A percentile compares a stretch with the other conserved stretches of the same genome.
phyloP scores from a whole-genome alignment of 352 stramenopile genomes.

The Phytopythium oedochilum region DNA sequence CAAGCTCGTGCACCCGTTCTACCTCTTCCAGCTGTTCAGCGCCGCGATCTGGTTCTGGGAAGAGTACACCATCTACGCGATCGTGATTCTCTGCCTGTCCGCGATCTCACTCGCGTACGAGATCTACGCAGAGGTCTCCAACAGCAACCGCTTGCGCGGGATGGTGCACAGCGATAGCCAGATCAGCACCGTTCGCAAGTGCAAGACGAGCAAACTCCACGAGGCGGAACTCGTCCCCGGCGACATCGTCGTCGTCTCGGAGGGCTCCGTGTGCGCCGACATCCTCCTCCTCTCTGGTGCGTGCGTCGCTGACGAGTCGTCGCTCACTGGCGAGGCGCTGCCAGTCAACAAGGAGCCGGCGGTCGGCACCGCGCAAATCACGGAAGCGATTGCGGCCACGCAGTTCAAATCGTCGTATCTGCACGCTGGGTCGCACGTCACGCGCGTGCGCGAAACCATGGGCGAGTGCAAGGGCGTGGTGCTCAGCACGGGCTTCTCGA shows the following conservation, averaged over 20 bases:
- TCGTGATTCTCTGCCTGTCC: slow-evolving; percentile 41
- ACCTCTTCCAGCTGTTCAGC: slow-evolving; percentile 59
- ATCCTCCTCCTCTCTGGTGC: slow-evolving; percentile 39
- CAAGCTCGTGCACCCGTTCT: slow-evolving; percentile 53
- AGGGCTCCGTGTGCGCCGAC: slow-evolving; percentile 33
- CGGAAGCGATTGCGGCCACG: slow-evolving; percentile 15
- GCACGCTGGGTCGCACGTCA: slow-evolving; percentile 28
- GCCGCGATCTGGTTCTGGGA: slow-evolving; percentile 43
- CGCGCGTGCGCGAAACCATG: slow-evolving; percentile 16
- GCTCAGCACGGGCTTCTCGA: slow-evolving; percentile 39
- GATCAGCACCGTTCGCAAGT: slow-evolving; percentile 23
- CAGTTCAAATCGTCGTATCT: slow-evolving; percentile 25
- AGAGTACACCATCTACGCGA: slow-evolving; percentile 40
- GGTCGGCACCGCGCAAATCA: slow-evolving; percentile 14
- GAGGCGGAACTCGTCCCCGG: slow-evolving; percentile 42
- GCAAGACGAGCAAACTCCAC: slow-evolving; percentile 10
- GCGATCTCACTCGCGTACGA: slow-evolving; percentile 38
- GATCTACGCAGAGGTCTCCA: slow-evolving; percentile 41
- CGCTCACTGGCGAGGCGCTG: slow-evolving; percentile 44
- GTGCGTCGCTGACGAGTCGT: slow-evolving; percentile 43
- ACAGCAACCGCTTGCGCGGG: slow-evolving; percentile 30
- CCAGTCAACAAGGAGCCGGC: slow-evolving; percentile 26
- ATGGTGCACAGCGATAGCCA: slow-evolving; percentile 32
- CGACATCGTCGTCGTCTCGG: slow-evolving; percentile 38
- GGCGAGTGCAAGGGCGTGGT: slow-evolving; percentile 25